Percentiles rank a stretch among this genome's conserved stretches.
These are phyloP conservation scores for Tylopilus sp. DNA, from an alignment of 1,284 basidiomycete genomes.

Conservation along the genomic window DNA sequence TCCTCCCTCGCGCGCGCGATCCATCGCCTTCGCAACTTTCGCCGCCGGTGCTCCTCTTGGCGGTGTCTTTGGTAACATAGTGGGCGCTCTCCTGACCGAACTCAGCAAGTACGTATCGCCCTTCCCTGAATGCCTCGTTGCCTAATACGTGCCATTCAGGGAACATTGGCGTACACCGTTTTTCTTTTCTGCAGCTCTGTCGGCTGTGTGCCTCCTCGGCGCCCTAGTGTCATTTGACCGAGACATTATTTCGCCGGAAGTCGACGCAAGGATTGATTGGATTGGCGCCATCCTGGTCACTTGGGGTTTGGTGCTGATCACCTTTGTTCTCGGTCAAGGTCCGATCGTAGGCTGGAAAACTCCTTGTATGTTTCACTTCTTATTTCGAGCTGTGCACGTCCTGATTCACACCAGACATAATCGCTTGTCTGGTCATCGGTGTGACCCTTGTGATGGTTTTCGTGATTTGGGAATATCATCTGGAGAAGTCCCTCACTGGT, in stretches of 20 bases:
- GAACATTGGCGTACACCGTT: constrained; percentile 61
- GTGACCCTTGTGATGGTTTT: constrained; percentile 52
- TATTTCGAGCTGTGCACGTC: constrained; percentile 1
- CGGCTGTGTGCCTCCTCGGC: constrained; percentile 45
- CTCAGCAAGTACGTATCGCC: constrained; percentile 41
- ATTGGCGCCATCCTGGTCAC: constrained; percentile 75
- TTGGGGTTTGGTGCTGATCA: constrained; percentile 69
- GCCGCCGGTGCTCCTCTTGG: constrained; percentile 79
- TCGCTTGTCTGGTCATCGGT: constrained; percentile 54
- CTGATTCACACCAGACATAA: constrained; percentile 38
- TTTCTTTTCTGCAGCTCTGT: constrained; percentile 52
- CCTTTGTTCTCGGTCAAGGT: constrained; percentile 78
- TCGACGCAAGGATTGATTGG: constrained; percentile 75
- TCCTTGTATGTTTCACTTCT: constrained; percentile 48
- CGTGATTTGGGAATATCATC: constrained; percentile 56
- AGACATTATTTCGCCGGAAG: constrained; percentile 44
- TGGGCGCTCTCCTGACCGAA: constrained; percentile 72
- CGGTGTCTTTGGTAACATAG: constrained; percentile 59
- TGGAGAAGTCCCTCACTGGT: constrained; percentile 39
- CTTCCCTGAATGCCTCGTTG: background rate
- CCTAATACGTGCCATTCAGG: constrained; percentile 24
- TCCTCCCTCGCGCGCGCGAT: constrained; percentile 61
- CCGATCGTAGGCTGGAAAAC: constrained; percentile 74
- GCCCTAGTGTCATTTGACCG: constrained; percentile 54
- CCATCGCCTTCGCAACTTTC: constrained; percentile 74